These are phyloP conservation scores for Flaveria bidentis DNA, from an alignment of 129 eudicot genomes.

Conservation along the genomic window DNA sequence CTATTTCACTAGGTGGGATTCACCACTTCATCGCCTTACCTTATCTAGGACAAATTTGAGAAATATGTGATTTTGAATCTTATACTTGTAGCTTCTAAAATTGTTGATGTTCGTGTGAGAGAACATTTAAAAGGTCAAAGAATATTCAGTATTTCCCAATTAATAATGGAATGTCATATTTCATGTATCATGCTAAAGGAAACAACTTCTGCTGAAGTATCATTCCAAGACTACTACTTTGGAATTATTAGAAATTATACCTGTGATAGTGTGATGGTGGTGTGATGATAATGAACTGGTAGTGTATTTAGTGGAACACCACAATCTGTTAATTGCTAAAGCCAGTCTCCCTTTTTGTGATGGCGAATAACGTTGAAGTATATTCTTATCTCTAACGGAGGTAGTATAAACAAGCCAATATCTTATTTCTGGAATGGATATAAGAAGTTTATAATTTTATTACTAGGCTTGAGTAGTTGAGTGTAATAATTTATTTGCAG, in stretches of 20 bases:
- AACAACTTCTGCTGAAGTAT: background rate
- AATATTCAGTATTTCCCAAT: background rate
- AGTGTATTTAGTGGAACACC: background rate
- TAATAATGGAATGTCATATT: background rate
- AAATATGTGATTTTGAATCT: background rate
- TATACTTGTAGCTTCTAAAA: background rate
- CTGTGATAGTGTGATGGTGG: background rate
- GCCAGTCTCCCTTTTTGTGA: background rate
- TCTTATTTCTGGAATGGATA: background rate
- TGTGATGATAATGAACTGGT: background rate
- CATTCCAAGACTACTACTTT: background rate
- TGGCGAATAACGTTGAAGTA: background rate
- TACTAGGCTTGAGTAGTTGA: background rate
- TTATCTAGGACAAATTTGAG: background rate
- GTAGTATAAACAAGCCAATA: background rate
- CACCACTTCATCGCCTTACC: background rate
- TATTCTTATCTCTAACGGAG: background rate
- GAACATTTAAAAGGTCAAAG: background rate
- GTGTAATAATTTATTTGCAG: background rate
- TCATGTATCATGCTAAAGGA: background rate
- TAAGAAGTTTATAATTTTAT: background rate
- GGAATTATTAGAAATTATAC: background rate
- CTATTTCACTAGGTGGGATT: background rate
- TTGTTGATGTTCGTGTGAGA: background rate
- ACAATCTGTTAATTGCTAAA: background rate